These are phyloP conservation scores for Suhomyces maxii DNA, from an alignment of 1,139 yeast species.

Conservation along the genomic window DNA sequence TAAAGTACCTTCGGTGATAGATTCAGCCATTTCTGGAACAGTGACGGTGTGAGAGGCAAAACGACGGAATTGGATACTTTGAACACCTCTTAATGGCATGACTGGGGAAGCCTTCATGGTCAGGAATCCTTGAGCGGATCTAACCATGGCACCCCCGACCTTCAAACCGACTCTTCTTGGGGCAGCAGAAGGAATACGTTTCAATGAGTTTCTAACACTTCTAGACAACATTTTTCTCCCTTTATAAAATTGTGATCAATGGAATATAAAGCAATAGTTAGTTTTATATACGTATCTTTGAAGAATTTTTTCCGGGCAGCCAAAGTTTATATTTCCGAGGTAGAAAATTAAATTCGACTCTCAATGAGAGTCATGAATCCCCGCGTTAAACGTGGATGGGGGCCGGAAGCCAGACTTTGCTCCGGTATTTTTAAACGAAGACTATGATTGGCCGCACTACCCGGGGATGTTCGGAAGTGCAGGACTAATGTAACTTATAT, in stretches of 20 bases:
- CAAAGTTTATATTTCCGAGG: slow-evolving; percentile 4
- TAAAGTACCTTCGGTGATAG: slow-evolving; percentile 95
- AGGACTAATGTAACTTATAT: not conserved
- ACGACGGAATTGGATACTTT: slow-evolving; percentile 23
- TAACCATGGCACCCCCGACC: slow-evolving; percentile 2
- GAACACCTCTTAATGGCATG: slow-evolving; percentile 9
- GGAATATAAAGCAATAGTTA: not conserved
- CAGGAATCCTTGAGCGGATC: slow-evolving; percentile 7
- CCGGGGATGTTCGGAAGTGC: slow-evolving; percentile 10
- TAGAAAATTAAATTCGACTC: not conserved
- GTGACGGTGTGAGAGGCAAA: slow-evolving; percentile 59
- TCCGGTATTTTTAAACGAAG: slow-evolving; percentile 8
- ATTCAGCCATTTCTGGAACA: slow-evolving; percentile 99
- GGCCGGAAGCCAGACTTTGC: slow-evolving; percentile 7
- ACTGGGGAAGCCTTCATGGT: not conserved
- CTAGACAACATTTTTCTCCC: slow-evolving; percentile 17
- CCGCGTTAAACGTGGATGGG: slow-evolving; percentile 5
- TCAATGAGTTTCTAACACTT: slow-evolving; percentile 16
- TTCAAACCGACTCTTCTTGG: slow-evolving; percentile 9
- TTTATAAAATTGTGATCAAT: not conserved
- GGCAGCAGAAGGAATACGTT: slow-evolving; percentile 14
- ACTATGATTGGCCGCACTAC: slow-evolving; percentile 10
- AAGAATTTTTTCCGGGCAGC: slow-evolving; percentile 8
- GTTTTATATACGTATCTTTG: not conserved
- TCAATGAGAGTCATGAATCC: slow-evolving; percentile 1